Base-by-base conservation (phyloP, 78 protist species). In the slime mould (Dictyostelium discoideum) region DNA sequence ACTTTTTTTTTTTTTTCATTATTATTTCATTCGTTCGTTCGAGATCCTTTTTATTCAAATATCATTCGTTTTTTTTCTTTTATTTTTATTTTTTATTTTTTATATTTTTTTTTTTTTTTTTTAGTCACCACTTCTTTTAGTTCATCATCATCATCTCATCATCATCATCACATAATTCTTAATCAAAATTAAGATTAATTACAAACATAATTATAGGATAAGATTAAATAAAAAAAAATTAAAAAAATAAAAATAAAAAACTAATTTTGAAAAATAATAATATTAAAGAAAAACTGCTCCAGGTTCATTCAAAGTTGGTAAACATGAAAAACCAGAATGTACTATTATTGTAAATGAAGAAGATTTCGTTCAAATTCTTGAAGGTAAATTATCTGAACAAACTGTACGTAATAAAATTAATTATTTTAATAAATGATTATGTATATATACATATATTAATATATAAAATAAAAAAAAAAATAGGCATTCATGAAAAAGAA, bases 301-400 rank as follows among this genome's bases (percentile, higher is more conserved):
- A 32, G 96, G 96, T 63, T 93, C 96, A 83, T 29, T 93, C 29
- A 74, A 80, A 32, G 46, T 3, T 24, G 96, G 73, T 8, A 86
- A 86, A 54, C 94, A 86, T 37, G 87, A 77, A 54, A 93, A 86
- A 29, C 94, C 96, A 86, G 96, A 93, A 8, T 72, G 84, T 80
- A 93, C 96, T 14, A 93, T 93, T 39, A 46, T 86, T 16, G 40
- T 87, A 32, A 14, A 37, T 3, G 96, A 93, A 57, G 92, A 76
- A 26, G 87, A 77, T 46, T 93, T 93, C 63, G 42, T 82, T 42
- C 73, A 84, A 16, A 44, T 93, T 40, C 46, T 93, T 46, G 84
- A 10, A 22, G 96, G 96, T 60, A 93, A 93, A 76, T 77, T 85
- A 24, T 77, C 82, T 60, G 95, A 85, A 69, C 95, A 90, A 72